Evolutionary conservation across 192 early-diverging fungal genomes (phyloP).

Genomic region (Geosiphon pyriformis): DNA sequence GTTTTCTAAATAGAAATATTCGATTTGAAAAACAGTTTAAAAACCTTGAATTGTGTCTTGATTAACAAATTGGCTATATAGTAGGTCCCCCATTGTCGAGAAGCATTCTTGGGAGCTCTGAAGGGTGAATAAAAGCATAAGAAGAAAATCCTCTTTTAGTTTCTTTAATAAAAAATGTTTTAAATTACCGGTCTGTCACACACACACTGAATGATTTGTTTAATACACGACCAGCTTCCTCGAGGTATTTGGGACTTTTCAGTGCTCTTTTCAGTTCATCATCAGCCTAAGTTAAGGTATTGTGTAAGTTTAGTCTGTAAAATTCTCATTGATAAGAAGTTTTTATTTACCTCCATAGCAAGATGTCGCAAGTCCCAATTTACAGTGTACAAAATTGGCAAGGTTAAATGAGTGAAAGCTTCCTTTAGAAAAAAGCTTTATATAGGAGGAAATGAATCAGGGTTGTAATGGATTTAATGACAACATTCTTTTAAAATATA

Average conservation of each 20-base stretch:
- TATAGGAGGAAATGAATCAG: not conserved
- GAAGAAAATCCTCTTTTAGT: not conserved
- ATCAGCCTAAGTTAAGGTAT: slow-evolving; percentile 48
- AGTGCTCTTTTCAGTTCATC: slow-evolving; percentile 30
- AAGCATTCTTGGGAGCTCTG: slow-evolving; percentile 39
- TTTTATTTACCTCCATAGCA: slow-evolving; percentile 45
- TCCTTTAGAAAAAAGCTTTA: slow-evolving; percentile 47
- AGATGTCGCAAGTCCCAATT: slow-evolving; percentile 52
- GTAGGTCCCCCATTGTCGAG: slow-evolving; percentile 93
- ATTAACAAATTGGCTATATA: slow-evolving; percentile 82
- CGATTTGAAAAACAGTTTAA: slow-evolving; percentile 7
- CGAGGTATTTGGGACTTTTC: slow-evolving; percentile 55
- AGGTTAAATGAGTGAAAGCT: slow-evolving; percentile 51
- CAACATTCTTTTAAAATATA: not conserved
- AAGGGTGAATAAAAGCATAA: not conserved
- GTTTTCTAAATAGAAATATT: not conserved
- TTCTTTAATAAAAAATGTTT: not conserved
- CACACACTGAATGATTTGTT: slow-evolving; percentile 89
- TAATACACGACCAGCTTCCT: slow-evolving; percentile 77
- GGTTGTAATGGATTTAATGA: not conserved
- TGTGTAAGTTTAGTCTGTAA: not conserved
- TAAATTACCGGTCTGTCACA: slow-evolving; percentile 85
- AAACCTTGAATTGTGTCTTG: slow-evolving; percentile 79
- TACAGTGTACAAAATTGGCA: slow-evolving; percentile 57
- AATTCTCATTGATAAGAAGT: not conserved